Conservation (phyloP, 1,284 basidiomycete species). For the Sanghuangporus sanghuang region DNA sequence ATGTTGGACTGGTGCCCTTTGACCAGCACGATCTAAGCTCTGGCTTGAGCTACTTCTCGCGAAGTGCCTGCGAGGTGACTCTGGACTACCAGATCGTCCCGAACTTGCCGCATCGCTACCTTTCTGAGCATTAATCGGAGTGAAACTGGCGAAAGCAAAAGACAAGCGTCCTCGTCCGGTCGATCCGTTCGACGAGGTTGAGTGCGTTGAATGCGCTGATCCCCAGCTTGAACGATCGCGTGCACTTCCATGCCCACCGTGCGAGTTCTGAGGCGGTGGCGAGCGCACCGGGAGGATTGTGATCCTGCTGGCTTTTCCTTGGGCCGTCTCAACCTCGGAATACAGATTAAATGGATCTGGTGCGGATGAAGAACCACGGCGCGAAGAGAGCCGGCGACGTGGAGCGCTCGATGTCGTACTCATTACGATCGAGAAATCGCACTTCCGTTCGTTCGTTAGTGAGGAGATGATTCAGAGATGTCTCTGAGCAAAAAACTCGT, state of each 20-base stretch:
- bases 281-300: slow-evolving; percentile 28
- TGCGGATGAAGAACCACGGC: slow-evolving; percentile 27
- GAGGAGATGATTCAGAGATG: too few relatives aligned
- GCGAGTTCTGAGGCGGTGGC: slow-evolving; percentile 11
- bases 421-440: not conserved
- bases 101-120: not conserved
- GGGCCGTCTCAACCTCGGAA: slow-evolving; percentile 19
- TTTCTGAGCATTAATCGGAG: slow-evolving; percentile 19
- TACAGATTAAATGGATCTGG: slow-evolving; percentile 27
- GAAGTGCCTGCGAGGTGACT: slow-evolving; percentile 7
- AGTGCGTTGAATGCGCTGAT: slow-evolving; percentile 16
- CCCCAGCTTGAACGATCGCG: slow-evolving; percentile 21
- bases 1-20: not conserved
- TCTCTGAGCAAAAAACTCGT: too few relatives aligned
- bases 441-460: not conserved
- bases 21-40: slow-evolving; percentile 18
- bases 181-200: slow-evolving; percentile 11
- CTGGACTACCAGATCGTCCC: not conserved
- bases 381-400: slow-evolving; percentile 23
- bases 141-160: slow-evolving; percentile 26
- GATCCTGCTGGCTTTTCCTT: slow-evolving; percentile 24
- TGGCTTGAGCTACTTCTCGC: slow-evolving; percentile 14
- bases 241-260: slow-evolving; percentile 7
- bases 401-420: slow-evolving; percentile 10
- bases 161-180: slow-evolving; percentile 21